phyloP scores from a whole-genome alignment of 2,329 filamentous ascomycete species.

The Byssothecium circinans region DNA sequence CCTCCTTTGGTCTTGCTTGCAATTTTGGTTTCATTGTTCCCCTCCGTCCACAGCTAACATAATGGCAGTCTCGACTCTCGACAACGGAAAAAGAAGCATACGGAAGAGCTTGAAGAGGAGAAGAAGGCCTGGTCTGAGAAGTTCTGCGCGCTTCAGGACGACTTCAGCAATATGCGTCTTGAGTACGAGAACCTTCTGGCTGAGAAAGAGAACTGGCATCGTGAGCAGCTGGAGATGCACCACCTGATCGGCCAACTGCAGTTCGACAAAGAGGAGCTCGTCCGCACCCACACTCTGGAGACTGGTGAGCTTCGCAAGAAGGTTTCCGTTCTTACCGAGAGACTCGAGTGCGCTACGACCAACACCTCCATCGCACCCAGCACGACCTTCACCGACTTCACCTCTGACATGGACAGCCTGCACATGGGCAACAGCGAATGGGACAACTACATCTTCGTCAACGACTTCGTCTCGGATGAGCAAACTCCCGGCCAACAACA shows the following conservation, averaged over 20 bases:
- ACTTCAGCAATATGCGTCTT: constrained; percentile 67
- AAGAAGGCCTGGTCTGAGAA: constrained; percentile 85
- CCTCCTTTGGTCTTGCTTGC: constrained; percentile 26
- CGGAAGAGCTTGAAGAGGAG: constrained; percentile 92
- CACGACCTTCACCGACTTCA: constrained; percentile 69
- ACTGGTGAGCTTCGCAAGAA: constrained; percentile 91
- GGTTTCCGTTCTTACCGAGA: constrained; percentile 76
- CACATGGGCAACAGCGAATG: constrained; percentile 75
- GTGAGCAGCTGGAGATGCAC: constrained; percentile 73
- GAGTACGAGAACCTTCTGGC: constrained; percentile 55
- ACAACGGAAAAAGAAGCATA: constrained; percentile 97
- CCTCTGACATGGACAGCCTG: constrained; percentile 80
- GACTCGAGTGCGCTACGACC: constrained; percentile 62
- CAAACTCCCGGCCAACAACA: constrained; percentile 34
- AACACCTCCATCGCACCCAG: constrained; percentile 53
- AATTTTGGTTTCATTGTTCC: constrained; percentile 26
- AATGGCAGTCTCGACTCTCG: constrained; percentile 80
- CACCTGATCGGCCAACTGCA: constrained; percentile 75
- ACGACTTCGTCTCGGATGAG: constrained; percentile 67
- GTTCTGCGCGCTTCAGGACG: constrained; percentile 78
- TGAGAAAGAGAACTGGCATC: constrained; percentile 67
- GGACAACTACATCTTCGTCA: constrained; percentile 79
- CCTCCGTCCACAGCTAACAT: constrained; percentile 42
- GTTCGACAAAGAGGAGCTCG: constrained; percentile 89
- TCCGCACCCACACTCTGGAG: constrained; percentile 85